A percentile compares a stretch with the other conserved stretches of the same genome.
These are phyloP conservation scores for Podaxis sp. DNA, from an alignment of 768 basidiomycete genomes.

Conservation along the genomic window DNA sequence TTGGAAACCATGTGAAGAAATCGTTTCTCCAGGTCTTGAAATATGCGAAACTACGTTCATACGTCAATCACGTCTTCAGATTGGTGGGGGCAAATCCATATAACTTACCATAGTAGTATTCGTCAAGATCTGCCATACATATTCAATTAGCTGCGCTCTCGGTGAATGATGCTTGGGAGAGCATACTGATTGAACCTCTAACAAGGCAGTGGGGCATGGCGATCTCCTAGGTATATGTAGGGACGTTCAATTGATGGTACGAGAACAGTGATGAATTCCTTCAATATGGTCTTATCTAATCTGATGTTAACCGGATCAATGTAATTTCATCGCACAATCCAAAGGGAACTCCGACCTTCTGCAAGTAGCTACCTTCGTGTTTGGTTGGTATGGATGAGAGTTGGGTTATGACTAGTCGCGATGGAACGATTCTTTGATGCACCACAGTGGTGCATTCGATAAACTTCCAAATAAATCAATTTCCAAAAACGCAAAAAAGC, in stretches of 20 bases:
- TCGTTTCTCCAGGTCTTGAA: conserved; percentile 58
- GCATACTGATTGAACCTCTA: conserved; percentile 51
- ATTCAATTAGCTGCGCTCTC: background rate
- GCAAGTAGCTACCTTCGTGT: no score
- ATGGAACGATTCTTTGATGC: no score
- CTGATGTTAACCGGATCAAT: no score
- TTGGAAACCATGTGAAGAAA: conserved; percentile 49
- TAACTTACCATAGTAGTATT: conserved; percentile 51
- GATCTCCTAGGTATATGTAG: no score
- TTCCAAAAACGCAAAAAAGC: background rate
- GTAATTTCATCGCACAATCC: no score
- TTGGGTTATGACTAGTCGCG: no score
- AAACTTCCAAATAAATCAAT: background rate
- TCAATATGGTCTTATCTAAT: no score
- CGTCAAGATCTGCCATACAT: conserved; percentile 42
- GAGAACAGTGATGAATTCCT: no score
- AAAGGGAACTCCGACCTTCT: no score
- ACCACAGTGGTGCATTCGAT: no score
- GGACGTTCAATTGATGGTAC: no score
- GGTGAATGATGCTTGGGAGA: background rate
- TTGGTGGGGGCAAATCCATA: conserved; percentile 6
- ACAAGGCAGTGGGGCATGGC: conserved; percentile 32
- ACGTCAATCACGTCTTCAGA: background rate
- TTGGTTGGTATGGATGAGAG: no score
- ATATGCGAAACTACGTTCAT: conserved; percentile 45